Evolutionary conservation across 1,284 basidiomycete genomes (phyloP).

Genomic region (Malassezia furfur): DNA sequence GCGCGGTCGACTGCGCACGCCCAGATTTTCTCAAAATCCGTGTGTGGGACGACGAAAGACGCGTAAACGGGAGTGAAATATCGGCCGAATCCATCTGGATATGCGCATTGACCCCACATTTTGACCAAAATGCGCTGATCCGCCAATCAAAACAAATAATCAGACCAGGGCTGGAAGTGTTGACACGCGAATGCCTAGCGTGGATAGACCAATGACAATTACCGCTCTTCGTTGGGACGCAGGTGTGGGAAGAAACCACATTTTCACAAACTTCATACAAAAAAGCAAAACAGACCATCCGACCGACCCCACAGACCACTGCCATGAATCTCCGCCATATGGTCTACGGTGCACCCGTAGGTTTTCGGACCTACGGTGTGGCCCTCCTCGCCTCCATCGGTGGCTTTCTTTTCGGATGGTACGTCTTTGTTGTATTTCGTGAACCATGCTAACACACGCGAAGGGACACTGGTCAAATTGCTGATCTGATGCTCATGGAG

Average conservation of each 20-base stretch:
- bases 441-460: not conserved
- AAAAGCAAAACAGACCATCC: not conserved
- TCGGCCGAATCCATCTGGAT: too few relatives aligned
- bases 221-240: too few relatives aligned
- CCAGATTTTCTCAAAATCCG: too few relatives aligned
- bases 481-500: conserved; percentile 64
- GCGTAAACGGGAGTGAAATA: too few relatives aligned
- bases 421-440: not conserved
- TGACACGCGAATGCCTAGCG: too few relatives aligned
- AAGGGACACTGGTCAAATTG: conserved; percentile 64
- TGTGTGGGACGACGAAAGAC: too few relatives aligned
- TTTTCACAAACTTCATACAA: not conserved
- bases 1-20: too few relatives aligned
- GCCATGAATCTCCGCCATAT: not conserved
- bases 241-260: not conserved
- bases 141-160: too few relatives aligned
- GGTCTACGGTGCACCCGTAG: conserved; percentile 33
- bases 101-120: too few relatives aligned
- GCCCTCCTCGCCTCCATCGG: conserved; percentile 66
- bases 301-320: not conserved
- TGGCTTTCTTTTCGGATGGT: conserved; percentile 63
- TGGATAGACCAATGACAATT: too few relatives aligned
- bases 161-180: too few relatives aligned
- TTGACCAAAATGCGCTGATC: too few relatives aligned
- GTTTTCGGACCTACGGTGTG: conserved; percentile 57